Base-by-base conservation (phyloP, 495 filamentous ascomycete genomes). In the Podospora pseudopauciseta region DNA sequence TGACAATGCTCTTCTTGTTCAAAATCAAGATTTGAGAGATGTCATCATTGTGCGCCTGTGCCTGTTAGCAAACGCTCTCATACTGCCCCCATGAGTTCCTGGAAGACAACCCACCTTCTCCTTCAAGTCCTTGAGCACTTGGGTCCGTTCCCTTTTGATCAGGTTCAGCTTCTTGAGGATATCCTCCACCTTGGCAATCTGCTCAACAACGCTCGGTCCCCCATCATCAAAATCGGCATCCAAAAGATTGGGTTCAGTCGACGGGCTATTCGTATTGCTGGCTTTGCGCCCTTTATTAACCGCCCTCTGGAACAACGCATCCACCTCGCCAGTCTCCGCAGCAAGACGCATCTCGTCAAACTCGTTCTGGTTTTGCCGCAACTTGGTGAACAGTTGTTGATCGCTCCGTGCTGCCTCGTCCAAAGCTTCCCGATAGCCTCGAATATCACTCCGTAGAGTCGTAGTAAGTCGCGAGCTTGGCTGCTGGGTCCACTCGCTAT, bases 331-430 rank as follows among this genome's bases (percentile, higher is more conserved):
- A 26, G 86, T 89, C 77, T 96, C 90, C 18, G 92, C 94, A 1
- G 95, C 96, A 62, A 87, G 86, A 15, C 92, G 87, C 95, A 99
- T 98, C 78, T 97, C 94, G 71, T 97, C 92, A 72, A 98, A 96
- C 71, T 97, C 94, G 4, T 83, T 82, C 71, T 94, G 90, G 74
- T 92, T 91, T 72, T 92, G 90, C 30, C 92, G 87, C 67, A 97
- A 86, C 20, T 96, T 96, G 23, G 86, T 81, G 49, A 91, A 90
- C 5, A 99, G 86, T 70, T 96, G 94, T 44, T 88, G 84, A 75
- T 99, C 95, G 78, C 94, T 98, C 23, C 87, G 86, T 56, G 88
- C 88, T 9, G 95, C 95, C 78, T 97, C 93, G 56, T 96, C 92
- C 64, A 97, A 83, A 3, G 95, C 94, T 67, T 92, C 91, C 56